Base-by-base conservation (phyloP, 2,329 filamentous ascomycete genomes). In the Fusarium xylarioides region DNA sequence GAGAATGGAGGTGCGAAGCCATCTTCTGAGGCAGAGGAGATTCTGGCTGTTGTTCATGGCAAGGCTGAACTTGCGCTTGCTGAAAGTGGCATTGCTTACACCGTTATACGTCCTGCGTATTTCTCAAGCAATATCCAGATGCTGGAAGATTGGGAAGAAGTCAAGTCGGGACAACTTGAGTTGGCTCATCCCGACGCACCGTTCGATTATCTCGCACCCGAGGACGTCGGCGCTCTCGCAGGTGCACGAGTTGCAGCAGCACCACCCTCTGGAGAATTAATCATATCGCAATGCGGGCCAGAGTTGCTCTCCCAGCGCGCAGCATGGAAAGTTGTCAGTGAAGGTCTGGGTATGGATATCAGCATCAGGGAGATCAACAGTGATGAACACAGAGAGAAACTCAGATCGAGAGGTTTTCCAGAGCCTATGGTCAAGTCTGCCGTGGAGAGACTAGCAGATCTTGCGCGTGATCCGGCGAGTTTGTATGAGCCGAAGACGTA, bases 161-260 rank as follows among this genome's bases (percentile, higher is more conserved):
- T 71, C 5, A 71, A 52, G 30, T 35, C n/a, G 0, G 68, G 68
- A 11, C 12, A 35, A 9, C 46, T 63, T 1, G 53, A 40, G 23
- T 15, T 58, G 18, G 53, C 52, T 5, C 37, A 57, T 4, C 63
- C 57, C 3, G 56, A 55, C 2, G 53, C 68, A 11, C 32, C 50
- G 1, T 66, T 61, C 15, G 68, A 71, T 9, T 71, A 71, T 18
- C 53, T 71, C 5, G 68, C 68, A 2, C 68, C 68, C 11, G 68
- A 71, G 11, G 68, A 71, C 5, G 44, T 71, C 8, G 68, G 63
- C 1, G 28, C 23, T 5, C 52, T 71, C 7, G 44, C 66, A 15
- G 68, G 68, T 5, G 53, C 57, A 4, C 34, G 34, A n/a, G 38
- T 71, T 0, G 35, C 26, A 4, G 52, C 26, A 2, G 7, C 16